Evolutionary conservation across 176 grass and related monocot species (phyloP).

Genomic region (Panicum miliaceum): DNA sequence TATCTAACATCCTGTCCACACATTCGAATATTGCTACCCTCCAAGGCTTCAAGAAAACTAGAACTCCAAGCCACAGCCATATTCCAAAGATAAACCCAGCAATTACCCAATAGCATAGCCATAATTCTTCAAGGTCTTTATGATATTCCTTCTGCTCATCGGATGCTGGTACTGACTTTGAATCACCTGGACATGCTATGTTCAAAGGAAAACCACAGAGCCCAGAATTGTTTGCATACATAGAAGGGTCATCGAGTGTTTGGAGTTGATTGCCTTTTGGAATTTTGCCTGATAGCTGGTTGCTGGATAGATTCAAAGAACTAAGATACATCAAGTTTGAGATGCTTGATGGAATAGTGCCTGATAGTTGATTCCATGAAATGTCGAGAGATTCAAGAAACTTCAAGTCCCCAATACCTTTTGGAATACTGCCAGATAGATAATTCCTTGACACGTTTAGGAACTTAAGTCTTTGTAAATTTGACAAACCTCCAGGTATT

Average conservation of each 20-base stretch:
- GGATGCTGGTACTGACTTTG: not conserved
- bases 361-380: not conserved
- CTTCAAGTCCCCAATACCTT: not conserved
- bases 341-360: not conserved
- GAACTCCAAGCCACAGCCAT: not conserved
- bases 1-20: not conserved
- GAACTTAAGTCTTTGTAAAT: not conserved
- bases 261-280: constrained; percentile 9
- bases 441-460: not conserved
- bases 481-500: not conserved
- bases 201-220: constrained; percentile 5
- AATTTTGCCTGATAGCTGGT: not conserved
- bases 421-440: not conserved
- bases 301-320: not conserved
- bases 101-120: not conserved
- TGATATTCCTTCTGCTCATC: not conserved
- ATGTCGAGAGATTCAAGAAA: not conserved
- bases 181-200: not conserved
- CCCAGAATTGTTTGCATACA: not conserved
- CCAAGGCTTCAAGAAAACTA: not conserved
- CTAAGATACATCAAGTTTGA: not conserved
- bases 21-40: not conserved
- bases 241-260: not conserved
- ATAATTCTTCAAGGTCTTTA: not conserved
- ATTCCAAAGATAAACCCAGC: constrained; percentile 1